Conservation (phyloP, 768 basidiomycete species). For the Obba rivulosa region DNA sequence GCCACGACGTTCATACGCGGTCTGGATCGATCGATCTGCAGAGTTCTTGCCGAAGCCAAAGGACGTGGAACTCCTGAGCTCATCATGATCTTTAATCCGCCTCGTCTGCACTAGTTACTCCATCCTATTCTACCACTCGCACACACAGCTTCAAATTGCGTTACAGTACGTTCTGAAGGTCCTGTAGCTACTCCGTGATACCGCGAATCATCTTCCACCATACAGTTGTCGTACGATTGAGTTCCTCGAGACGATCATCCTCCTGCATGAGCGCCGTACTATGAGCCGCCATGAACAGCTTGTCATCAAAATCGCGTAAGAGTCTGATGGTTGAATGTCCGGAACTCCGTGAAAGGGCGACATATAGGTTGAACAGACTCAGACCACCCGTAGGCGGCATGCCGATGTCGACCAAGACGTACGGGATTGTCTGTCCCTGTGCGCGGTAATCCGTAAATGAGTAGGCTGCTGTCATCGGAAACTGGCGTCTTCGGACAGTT, state of each 20-base stretch:
- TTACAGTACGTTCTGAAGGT: too few relatives aligned
- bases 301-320: slow-evolving; percentile 24
- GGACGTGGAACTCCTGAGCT: too few relatives aligned
- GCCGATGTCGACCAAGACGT: slow-evolving; percentile 34
- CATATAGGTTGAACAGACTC: slow-evolving; percentile 34
- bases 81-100: too few relatives aligned
- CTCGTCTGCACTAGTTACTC: too few relatives aligned
- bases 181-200: too few relatives aligned
- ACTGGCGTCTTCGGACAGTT: slow-evolving; percentile 20
- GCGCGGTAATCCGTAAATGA: slow-evolving; percentile 40
- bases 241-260: slow-evolving; percentile 6
- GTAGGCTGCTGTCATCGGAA: slow-evolving; percentile 33
- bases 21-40: too few relatives aligned
- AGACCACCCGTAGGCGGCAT: slow-evolving; percentile 27
- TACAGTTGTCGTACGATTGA: too few relatives aligned
- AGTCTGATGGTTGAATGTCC: slow-evolving; percentile 24
- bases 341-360: slow-evolving; percentile 32
- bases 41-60: too few relatives aligned
- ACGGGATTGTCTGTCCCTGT: slow-evolving; percentile 36
- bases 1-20: too few relatives aligned
- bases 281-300: slow-evolving; percentile 24
- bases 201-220: too few relatives aligned
- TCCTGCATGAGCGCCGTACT: not conserved
- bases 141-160: too few relatives aligned
- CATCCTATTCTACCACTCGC: too few relatives aligned